phyloP scores from a whole-genome alignment of 2,329 filamentous ascomycete species.

The Pyricularia grisea region DNA sequence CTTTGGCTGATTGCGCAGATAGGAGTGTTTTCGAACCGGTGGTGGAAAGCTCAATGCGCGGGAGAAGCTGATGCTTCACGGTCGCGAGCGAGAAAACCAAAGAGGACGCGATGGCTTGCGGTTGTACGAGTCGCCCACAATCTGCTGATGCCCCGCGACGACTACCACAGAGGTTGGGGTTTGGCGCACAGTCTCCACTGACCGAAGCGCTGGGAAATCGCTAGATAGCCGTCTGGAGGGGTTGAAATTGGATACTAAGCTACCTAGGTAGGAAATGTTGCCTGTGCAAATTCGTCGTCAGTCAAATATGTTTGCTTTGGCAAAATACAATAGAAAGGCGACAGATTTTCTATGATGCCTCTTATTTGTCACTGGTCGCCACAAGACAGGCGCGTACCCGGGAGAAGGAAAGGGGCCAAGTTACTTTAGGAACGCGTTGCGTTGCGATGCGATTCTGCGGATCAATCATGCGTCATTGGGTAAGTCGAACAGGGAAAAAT shows the following conservation, averaged over 20 bases:
- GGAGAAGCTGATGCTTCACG: not conserved
- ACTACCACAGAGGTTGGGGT: not conserved
- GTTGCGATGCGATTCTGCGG: not conserved
- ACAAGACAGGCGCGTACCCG: not conserved
- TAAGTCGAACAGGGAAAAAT: not conserved
- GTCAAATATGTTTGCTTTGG: not conserved
- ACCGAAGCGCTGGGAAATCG: not conserved
- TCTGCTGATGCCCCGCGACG: not conserved
- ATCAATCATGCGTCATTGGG: not conserved
- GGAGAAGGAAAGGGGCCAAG: not conserved
- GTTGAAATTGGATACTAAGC: not conserved
- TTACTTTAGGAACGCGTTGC: not conserved
- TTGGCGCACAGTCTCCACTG: not conserved
- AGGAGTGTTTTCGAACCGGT: not conserved
- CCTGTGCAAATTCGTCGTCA: not conserved
- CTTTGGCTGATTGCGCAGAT: not conserved
- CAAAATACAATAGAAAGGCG: not conserved
- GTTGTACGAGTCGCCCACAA: not conserved
- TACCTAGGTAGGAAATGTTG: not conserved
- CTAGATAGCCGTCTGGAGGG: not conserved
- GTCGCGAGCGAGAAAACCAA: not conserved
- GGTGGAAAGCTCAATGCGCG: not conserved
- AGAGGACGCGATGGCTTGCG: not conserved
- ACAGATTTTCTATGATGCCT: not conserved
- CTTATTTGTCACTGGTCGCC: not conserved